phyloP scores from a whole-genome alignment of 2,329 filamentous ascomycete genomes.

The Helminthosporium solani region DNA sequence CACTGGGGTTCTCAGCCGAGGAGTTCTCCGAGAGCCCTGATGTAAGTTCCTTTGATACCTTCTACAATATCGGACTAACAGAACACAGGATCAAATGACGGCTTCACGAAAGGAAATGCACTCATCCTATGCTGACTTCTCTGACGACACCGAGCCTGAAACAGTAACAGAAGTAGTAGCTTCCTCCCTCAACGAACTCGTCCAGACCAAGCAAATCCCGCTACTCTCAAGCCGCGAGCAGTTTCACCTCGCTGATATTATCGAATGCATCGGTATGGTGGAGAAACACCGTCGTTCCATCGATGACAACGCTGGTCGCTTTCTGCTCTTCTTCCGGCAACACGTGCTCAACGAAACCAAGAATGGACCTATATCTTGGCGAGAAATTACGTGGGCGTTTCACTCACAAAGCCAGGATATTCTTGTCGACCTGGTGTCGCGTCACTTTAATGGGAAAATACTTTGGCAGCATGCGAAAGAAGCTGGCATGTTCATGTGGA shows the following conservation, averaged over 20 bases:
- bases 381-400: slow-evolving; percentile 83
- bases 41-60: slow-evolving; percentile 38
- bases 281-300: slow-evolving; percentile 86
- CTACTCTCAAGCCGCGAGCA: slow-evolving; percentile 84
- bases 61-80: slow-evolving; percentile 8
- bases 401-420: slow-evolving; percentile 88
- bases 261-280: slow-evolving; percentile 80
- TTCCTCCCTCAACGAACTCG: slow-evolving; percentile 68
- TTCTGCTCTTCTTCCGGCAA: slow-evolving; percentile 83
- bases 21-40: slow-evolving; percentile 50
- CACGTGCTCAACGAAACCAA: slow-evolving; percentile 67
- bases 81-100: slow-evolving; percentile 40
- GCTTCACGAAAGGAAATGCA: slow-evolving; percentile 50
- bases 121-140: slow-evolving; percentile 54
- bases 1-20: slow-evolving; percentile 61
- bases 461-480: slow-evolving; percentile 83
- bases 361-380: slow-evolving; percentile 64
- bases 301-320: slow-evolving; percentile 85
- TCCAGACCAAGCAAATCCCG: slow-evolving; percentile 73
- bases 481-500: slow-evolving; percentile 93
- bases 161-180: slow-evolving; percentile 72
- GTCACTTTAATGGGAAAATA: slow-evolving; percentile 76
- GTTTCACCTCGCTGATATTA: slow-evolving; percentile 78
- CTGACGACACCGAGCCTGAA: slow-evolving; percentile 59
- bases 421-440: slow-evolving; percentile 75